Base-by-base conservation (phyloP, 371 early-diverging fungal species). In the Parasitella parasitica region DNA sequence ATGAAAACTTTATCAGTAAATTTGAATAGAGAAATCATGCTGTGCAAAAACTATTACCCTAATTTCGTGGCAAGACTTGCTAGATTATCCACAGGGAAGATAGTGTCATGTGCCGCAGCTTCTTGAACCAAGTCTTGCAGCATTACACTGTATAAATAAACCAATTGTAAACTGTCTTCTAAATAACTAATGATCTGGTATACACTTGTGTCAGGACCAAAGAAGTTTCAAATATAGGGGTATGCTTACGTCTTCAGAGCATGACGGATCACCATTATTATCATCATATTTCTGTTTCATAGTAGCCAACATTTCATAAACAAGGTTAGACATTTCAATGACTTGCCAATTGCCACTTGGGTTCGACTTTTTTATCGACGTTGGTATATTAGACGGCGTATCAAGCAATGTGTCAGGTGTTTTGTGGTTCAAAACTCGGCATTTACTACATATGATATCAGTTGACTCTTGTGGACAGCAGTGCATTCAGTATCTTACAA, bases 121-220 rank as follows among this genome's bases (percentile, higher is more conserved):
- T 75, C 73, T 53, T 71, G 69, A 16, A 78, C 54, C 15, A 64
- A 34, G 24, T 74, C 79, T 67, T 78, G 76, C 26, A 78, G 35
- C 34, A 78, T 60, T 13, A 73, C 70, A 36, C 80, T 80, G 11
- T 70, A 57, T 11, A 77, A 50, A 57, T 80, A 80, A 9, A 80
- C 61, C 46, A 77, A 41, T 48, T 80, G 80, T 30, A 80, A 41
- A 4, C 64, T 70, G 50, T 80, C 80, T 50, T 80, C 80, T 20
- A 80, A 63, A 9, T 63, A 26, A 27, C 58, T 22, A 54, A 57
- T 30, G 18, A 49, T 35, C 58, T 53, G 37, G 28, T 1, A 32
- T 41, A 6, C 15, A 15, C 13, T 13, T 27, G 12, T 49, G 4
- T n/a, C n/a, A n/a, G n/a, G n/a, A 35, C 9, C 4, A n/a, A 4